Base-by-base conservation (phyloP, 2,329 filamentous ascomycete species). In the Bertia moriformis region DNA sequence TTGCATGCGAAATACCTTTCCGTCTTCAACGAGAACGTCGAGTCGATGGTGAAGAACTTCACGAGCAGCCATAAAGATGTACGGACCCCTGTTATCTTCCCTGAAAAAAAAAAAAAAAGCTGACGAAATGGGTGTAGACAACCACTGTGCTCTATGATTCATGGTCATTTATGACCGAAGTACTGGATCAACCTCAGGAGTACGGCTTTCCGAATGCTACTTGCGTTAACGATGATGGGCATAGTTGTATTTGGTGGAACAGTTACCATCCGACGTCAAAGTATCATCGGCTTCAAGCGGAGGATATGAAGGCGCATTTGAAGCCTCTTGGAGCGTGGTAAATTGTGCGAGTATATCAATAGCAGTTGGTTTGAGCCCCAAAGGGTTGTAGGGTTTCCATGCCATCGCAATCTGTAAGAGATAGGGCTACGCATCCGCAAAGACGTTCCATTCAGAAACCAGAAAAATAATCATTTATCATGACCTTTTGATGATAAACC, bases 181-280 rank as follows among this genome's bases (percentile, higher is more conserved):
- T 55, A 2, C 40, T 56, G 4, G 46, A 56, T 38, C 39, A 41
- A 13, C 54, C 54, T 2, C 18, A 39, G 2, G 14, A 39, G 4
- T 55, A 54, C 37, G 51, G 49, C 14, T 56, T 48, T 30, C 42
- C 44, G 2, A 44, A 54, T 43, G 46, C 46, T 4, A 51, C 46
- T 5, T 57, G 54, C 35, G 47, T 54, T 20, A 45, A 53, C 39
- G 41, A 44, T 15, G 48, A 55, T 40, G 53, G 53, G 3, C 38
- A 35, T 2, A 46, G 42, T 5, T 56, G 53, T 44, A 19, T 56
- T 3, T 56, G 54, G 53, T 55, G 53, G 50, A 52, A 57, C 42
- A 37, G 46, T 38, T 55, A 55, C 35, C 53, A 57, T 35, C 53
- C 54, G 3, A 47, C 48, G 1, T 33, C 45, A 3, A 53, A 50